Percentiles rank a stretch among this genome's conserved stretches.
These are phyloP conservation scores for Stramenopiles sp. DNA, from an alignment of 352 stramenopile genomes.

Conservation along the genomic window DNA sequence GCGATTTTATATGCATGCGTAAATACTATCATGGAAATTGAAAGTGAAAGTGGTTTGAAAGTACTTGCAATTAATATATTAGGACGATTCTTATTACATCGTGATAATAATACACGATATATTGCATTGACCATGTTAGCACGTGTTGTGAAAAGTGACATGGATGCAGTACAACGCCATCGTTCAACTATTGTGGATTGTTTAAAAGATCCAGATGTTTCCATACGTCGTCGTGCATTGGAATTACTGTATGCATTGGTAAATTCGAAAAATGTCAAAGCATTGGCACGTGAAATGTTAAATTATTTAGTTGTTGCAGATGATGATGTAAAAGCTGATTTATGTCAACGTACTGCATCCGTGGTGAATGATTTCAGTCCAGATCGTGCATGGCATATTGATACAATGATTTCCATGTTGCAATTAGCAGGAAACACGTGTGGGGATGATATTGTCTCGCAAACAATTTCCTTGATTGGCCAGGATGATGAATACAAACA, in stretches of 20 bases:
- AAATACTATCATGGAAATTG: slow-evolving; percentile 82
- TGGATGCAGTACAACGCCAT: slow-evolving; percentile 72
- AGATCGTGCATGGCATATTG: slow-evolving; percentile 84
- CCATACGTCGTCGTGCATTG: slow-evolving; percentile 73
- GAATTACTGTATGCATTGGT: slow-evolving; percentile 95
- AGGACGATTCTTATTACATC: slow-evolving; percentile 86
- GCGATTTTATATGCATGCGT: slow-evolving; percentile 89
- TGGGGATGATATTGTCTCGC: slow-evolving; percentile 73
- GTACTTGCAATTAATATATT: slow-evolving; percentile 74
- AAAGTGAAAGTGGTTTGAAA: slow-evolving; percentile 52
- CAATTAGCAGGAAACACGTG: slow-evolving; percentile 67
- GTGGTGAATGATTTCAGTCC: slow-evolving; percentile 89
- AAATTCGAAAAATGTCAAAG: slow-evolving; percentile 73
- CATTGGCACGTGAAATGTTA: slow-evolving; percentile 83
- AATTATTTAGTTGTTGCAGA: slow-evolving; percentile 77
- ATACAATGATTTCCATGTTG: slow-evolving; percentile 91
- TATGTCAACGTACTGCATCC: slow-evolving; percentile 96
- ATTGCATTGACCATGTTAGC: slow-evolving; percentile 88
- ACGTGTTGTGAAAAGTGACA: slow-evolving; percentile 59
- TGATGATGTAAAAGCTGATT: slow-evolving; percentile 71
- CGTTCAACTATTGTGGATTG: slow-evolving; percentile 81
- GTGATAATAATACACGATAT: slow-evolving; percentile 90
- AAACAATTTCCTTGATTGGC: slow-evolving; percentile 30
- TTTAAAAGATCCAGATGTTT: slow-evolving; percentile 87
- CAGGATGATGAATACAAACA: slow-evolving; percentile 53